phyloP scores from a whole-genome alignment of 345 rosid genomes.

The Melastoma malabathricum region DNA sequence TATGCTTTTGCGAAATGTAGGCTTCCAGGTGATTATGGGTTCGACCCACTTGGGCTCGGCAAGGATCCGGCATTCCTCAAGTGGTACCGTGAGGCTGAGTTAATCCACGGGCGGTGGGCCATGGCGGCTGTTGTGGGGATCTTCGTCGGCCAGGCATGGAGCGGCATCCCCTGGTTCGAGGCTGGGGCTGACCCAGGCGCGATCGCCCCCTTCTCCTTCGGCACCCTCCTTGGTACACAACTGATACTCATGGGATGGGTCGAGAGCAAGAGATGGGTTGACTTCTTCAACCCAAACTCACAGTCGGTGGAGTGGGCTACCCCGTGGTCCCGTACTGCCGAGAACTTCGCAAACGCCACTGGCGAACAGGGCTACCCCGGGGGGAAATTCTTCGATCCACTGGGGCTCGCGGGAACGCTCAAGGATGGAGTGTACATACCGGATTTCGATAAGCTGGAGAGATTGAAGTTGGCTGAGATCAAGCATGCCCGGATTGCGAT shows the following conservation, averaged over 20 bases:
- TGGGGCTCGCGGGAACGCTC: conserved; percentile 55
- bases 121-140: conserved; percentile 86
- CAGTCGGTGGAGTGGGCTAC: conserved; percentile 97
- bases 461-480: conserved; percentile 89
- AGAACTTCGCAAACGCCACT: conserved; percentile 74
- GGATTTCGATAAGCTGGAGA: conserved; percentile 67
- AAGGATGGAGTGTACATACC: conserved; percentile 61
- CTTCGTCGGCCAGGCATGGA: conserved; percentile 92
- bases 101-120: conserved; percentile 97
- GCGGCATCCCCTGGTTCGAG: conserved; percentile 93
- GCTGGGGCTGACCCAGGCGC: conserved; percentile 91
- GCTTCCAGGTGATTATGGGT: conserved; percentile 90
- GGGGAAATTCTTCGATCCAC: conserved; percentile 88
- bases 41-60: conserved; percentile 94
- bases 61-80: conserved; percentile 91
- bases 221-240: conserved; percentile 77
- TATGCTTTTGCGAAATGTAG: conserved; percentile 16
- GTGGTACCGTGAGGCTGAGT: conserved; percentile 98
- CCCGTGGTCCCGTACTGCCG: conserved; percentile 84
- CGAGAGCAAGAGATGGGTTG: conserved; percentile 98
- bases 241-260: conserved; percentile 98
- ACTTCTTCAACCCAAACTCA: conserved; percentile 90
- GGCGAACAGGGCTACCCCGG: conserved; percentile 99
- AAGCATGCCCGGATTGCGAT: conserved; percentile 93
- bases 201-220: conserved; percentile 85